Evolutionary conservation across 2,329 filamentous ascomycete species (phyloP).

Genomic region (Falciphora oryzae): DNA sequence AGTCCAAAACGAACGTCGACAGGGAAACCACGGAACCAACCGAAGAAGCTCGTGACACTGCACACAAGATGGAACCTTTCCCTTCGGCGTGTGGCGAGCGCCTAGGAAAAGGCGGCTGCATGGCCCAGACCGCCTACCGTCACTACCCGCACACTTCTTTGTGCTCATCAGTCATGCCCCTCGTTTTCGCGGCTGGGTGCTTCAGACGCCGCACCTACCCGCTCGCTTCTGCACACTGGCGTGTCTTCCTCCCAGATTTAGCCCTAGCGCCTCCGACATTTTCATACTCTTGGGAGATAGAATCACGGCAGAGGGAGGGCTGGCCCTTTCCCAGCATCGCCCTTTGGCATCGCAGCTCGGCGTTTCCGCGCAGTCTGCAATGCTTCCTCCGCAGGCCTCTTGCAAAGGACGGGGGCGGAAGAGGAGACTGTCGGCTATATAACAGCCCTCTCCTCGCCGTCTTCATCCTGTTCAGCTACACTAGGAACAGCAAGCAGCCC

Average conservation of each 20-base stretch:
- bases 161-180: neutral
- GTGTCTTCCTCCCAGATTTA: too few relatives aligned
- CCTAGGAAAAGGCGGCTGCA: neutral
- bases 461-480: neutral
- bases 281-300: too few relatives aligned
- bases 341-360: too few relatives aligned
- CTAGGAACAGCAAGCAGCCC: neutral
- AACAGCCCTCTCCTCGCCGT: neutral
- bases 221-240: neutral
- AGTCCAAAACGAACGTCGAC: too few relatives aligned
- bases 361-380: too few relatives aligned
- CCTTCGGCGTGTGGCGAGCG: neutral
- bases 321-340: too few relatives aligned
- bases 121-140: neutral
- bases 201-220: neutral
- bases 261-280: too few relatives aligned
- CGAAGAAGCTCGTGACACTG: too few relatives aligned
- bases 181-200: neutral
- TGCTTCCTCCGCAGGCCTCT: too few relatives aligned
- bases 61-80: too few relatives aligned
- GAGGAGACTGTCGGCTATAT: neutral
- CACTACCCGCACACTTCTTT: neutral
- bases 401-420: too few relatives aligned
- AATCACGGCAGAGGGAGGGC: neutral
- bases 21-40: too few relatives aligned